Evolutionary conservation across 192 early-diverging fungal genomes (phyloP).

Genomic region (Chytriomyces sp.): DNA sequence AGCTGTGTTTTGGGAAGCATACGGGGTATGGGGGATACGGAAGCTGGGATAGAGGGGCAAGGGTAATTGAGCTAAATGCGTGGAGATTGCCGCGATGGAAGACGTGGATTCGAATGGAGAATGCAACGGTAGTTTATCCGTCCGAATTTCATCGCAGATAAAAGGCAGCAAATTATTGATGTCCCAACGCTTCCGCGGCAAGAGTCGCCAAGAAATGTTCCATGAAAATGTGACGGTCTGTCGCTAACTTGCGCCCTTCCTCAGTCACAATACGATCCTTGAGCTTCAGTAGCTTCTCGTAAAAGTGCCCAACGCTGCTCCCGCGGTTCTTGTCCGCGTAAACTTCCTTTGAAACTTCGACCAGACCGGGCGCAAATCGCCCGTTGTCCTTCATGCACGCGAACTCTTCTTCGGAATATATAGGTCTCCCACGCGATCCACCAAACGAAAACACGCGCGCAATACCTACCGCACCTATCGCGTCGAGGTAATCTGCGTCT

Average conservation of each 20-base stretch:
- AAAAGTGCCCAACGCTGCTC: slow-evolving; percentile 1
- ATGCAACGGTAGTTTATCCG: neutral
- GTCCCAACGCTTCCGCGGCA: no score
- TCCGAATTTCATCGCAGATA: no score
- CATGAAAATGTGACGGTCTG: neutral
- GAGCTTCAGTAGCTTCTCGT: slow-evolving; percentile 13
- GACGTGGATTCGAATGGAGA: neutral
- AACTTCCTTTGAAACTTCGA: neutral
- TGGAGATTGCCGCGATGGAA: neutral
- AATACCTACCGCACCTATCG: slow-evolving; percentile 41
- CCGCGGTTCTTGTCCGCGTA: slow-evolving; percentile 6
- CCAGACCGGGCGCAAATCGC: neutral
- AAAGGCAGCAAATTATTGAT: no score
- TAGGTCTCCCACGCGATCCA: slow-evolving; percentile 7
- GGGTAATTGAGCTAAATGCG: neutral
- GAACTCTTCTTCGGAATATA: neutral
- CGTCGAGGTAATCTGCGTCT: slow-evolving; percentile 38
- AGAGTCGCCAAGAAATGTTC: neutral
- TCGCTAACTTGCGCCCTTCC: neutral
- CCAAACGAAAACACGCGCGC: slow-evolving; percentile 37
- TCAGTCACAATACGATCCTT: slow-evolving; percentile 15
- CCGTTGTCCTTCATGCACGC: neutral
- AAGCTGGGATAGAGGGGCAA: neutral
- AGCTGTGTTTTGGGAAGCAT: slow-evolving; percentile 8
- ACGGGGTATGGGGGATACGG: slow-evolving; percentile 25